Conservation (phyloP, 768 basidiomycete genomes). For the Tubosaeta sp. region DNA sequence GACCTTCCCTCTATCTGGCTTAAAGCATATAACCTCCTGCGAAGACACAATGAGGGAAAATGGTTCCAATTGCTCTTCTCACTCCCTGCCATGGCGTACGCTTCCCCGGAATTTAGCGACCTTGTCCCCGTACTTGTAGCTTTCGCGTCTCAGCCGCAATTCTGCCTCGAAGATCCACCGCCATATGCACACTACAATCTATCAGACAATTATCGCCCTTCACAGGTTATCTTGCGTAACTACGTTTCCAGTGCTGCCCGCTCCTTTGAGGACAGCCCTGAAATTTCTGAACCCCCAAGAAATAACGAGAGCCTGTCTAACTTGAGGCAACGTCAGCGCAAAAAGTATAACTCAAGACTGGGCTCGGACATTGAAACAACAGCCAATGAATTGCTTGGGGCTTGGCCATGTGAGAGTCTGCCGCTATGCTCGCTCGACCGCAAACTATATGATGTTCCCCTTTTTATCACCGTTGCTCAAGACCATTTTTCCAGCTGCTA, state of each 20-base stretch:
- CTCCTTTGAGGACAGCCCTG: conserved; percentile 7
- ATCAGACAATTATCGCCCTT: conserved; percentile 8
- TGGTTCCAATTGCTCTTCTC: conserved; percentile 25
- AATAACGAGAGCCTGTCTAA: background rate
- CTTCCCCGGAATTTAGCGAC: conserved; percentile 6
- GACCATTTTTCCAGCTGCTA: conserved; percentile 10
- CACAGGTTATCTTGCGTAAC: background rate
- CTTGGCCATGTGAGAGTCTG: conserved; percentile 19
- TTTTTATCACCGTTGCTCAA: background rate
- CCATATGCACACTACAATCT: conserved; percentile 6
- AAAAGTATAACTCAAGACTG: background rate
- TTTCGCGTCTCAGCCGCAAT: conserved; percentile 18
- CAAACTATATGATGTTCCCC: conserved; percentile 1
- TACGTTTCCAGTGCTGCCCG: background rate
- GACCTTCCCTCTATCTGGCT: conserved; percentile 21
- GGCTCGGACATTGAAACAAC: background rate
- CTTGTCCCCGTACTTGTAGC: conserved; percentile 29
- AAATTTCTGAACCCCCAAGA: background rate
- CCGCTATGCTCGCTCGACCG: background rate
- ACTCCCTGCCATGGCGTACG: conserved; percentile 28
- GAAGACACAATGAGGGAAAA: conserved; percentile 3
- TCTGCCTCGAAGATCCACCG: conserved; percentile 12
- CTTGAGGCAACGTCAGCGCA: background rate
- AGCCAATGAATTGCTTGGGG: background rate
- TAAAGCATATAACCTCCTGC: conserved; percentile 23